A percentile compares a stretch with the other conserved stretches of the same genome.
phyloP scores from a whole-genome alignment of 2,329 filamentous ascomycete genomes.

The Fonsecaea multimorphosa region DNA sequence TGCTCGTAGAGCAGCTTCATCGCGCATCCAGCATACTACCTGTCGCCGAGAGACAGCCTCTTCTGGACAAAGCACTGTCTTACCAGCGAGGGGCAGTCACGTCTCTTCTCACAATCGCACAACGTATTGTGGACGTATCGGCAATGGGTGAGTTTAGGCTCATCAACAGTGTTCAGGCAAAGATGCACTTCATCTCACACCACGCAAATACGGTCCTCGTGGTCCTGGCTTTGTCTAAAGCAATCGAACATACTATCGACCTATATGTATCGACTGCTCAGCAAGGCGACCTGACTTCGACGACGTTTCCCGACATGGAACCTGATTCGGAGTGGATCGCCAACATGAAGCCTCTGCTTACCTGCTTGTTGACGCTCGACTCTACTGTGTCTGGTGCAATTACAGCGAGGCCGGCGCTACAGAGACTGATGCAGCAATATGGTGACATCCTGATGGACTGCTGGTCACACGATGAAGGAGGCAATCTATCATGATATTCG shows the following conservation, averaged over 20 bases:
- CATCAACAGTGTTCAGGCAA: conserved; percentile 29
- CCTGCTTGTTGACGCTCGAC: conserved; percentile 24
- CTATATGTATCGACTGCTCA: conserved; percentile 4
- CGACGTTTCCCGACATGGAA: neutral
- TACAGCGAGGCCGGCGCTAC: conserved; percentile 25
- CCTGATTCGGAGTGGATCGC: conserved; percentile 20
- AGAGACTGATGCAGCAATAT: conserved; percentile 27
- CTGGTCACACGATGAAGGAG: conserved; percentile 25
- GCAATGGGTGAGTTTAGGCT: conserved; percentile 25
- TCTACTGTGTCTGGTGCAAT: conserved; percentile 27
- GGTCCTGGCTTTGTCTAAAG: conserved; percentile 27
- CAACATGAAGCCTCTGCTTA: conserved; percentile 27
- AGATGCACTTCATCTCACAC: conserved; percentile 29
- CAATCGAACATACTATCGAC: conserved; percentile 30
- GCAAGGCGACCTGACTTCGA: conserved; percentile 2
- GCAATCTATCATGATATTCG: neutral
- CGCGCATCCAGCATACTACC: conserved; percentile 15
- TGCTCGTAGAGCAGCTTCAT: conserved; percentile 28
- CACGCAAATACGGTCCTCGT: conserved; percentile 29
- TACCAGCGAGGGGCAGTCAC: conserved; percentile 20
- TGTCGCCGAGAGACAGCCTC: neutral
- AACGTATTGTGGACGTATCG: conserved; percentile 28
- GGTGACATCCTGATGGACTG: conserved; percentile 31
- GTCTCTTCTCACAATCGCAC: conserved; percentile 24
- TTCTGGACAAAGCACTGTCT: conserved; percentile 17